phyloP scores from a whole-genome alignment of 2,329 filamentous ascomycete genomes.

The Sordariomycetes sp. region DNA sequence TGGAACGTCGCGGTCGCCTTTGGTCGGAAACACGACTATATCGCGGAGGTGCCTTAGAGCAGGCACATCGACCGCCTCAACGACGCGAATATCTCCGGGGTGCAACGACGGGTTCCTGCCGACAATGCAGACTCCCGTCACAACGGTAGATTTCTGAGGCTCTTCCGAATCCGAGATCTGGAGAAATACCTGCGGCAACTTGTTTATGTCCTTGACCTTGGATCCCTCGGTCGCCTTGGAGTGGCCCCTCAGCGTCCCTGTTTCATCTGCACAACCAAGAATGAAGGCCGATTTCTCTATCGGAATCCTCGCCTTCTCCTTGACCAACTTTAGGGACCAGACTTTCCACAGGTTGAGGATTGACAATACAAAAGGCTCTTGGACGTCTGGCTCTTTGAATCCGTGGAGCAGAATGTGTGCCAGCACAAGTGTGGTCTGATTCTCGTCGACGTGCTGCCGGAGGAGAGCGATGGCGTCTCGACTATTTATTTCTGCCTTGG shows the following conservation, averaged over 20 bases:
- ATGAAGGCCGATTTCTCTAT: constrained; percentile 78
- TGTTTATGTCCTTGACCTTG: constrained; percentile 26
- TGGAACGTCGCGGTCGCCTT: constrained; percentile 70
- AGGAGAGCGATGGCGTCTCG: constrained; percentile 53
- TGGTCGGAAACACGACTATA: constrained; percentile 76
- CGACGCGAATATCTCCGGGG: constrained; percentile 80
- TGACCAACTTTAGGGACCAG: constrained; percentile 80
- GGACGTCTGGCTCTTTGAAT: constrained; percentile 48
- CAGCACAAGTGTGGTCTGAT: constrained; percentile 62
- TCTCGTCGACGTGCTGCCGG: constrained; percentile 68
- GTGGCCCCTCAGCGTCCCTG: constrained; percentile 59
- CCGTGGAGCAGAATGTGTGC: constrained; percentile 66
- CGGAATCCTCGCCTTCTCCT: constrained; percentile 80
- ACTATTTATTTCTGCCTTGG: constrained; percentile 55
- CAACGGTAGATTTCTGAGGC: constrained; percentile 48
- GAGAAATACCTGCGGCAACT: constrained; percentile 77
- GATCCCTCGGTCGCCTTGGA: constrained; percentile 29
- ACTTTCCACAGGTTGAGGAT: constrained; percentile 73
- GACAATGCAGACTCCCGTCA: constrained; percentile 68
- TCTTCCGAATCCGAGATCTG: constrained; percentile 54
- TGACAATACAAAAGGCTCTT: constrained; percentile 73
- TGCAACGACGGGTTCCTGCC: constrained; percentile 91
- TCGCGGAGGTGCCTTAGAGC: constrained; percentile 66
- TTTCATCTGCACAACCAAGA: constrained; percentile 82
- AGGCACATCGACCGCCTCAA: constrained; percentile 66